phyloP scores from a whole-genome alignment of 495 filamentous ascomycete genomes.

The Thermochaetoides thermophila region DNA sequence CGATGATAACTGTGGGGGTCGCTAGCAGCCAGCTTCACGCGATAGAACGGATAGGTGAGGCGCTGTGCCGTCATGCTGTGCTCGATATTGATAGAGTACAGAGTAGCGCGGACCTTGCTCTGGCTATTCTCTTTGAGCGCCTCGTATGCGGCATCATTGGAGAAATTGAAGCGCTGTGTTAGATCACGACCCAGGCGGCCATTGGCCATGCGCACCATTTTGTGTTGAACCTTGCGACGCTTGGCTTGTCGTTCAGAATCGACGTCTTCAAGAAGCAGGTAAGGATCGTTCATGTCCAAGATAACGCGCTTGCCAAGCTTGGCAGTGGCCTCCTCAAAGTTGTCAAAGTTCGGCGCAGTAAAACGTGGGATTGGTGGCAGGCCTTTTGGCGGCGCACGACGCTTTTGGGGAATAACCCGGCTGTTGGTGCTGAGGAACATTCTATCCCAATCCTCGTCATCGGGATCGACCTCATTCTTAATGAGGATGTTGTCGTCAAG shows the following conservation, averaged over 20 bases:
- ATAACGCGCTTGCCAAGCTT: constrained; percentile 58
- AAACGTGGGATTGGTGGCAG: constrained; percentile 28
- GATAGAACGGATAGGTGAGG: constrained; percentile 88
- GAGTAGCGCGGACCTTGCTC: constrained; percentile 81
- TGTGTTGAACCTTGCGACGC: constrained; percentile 27
- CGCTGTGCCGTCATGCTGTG: constrained; percentile 83
- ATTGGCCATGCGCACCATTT: constrained; percentile 39
- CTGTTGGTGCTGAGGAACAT: constrained; percentile 32
- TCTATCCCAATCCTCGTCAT: constrained; percentile 37
- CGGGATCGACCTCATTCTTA: constrained; percentile 15
- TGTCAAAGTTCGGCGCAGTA: constrained; percentile 31
- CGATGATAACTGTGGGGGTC: constrained; percentile 88
- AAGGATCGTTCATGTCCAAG: constrained; percentile 82
- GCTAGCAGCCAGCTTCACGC: constrained; percentile 59
- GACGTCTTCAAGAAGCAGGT: constrained; percentile 51
- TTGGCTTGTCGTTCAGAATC: constrained; percentile 39
- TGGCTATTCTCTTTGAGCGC: constrained; percentile 91
- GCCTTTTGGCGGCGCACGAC: constrained; percentile 22
- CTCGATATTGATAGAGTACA: constrained; percentile 74
- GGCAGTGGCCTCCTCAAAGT: constrained; percentile 44
- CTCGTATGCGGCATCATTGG: constrained; percentile 90
- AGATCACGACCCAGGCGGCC: constrained; percentile 43
- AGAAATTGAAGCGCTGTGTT: constrained; percentile 80
- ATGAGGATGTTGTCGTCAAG: constrained; percentile 15
- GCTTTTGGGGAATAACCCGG: constrained; percentile 25